These are phyloP conservation scores for Arthroderma uncinatum DNA, from an alignment of 2,329 filamentous ascomycete genomes.

Conservation along the genomic window DNA sequence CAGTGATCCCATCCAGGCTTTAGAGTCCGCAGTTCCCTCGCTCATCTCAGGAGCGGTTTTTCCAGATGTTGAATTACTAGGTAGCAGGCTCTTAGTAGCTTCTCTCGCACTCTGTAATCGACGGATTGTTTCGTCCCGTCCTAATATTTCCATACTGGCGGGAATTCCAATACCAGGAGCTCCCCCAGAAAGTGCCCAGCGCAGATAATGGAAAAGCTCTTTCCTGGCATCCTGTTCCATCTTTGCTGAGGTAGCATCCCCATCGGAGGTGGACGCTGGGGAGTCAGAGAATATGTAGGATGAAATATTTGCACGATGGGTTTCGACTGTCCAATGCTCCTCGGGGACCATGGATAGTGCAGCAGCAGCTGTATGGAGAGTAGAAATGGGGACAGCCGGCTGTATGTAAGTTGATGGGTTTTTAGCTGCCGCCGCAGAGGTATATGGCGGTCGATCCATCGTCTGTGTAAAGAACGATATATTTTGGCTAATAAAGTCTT, in stretches of 20 bases:
- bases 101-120: constrained; percentile 34
- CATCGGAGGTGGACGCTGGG: constrained; percentile 4
- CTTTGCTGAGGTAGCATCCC: constrained; percentile 19
- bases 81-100: constrained; percentile 21
- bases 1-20: constrained; percentile 14
- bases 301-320: constrained; percentile 31
- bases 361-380: constrained; percentile 36
- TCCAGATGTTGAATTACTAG: constrained; percentile 15
- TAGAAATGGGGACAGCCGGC: constrained; percentile 22
- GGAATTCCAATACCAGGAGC: constrained; percentile 44
- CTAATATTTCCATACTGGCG: constrained; percentile 45
- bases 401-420: constrained; percentile 12
- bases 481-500: constrained; percentile 13
- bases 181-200: constrained; percentile 46
- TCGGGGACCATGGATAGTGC: constrained; percentile 34
- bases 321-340: constrained; percentile 31
- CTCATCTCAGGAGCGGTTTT: not conserved
- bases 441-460: constrained; percentile 21
- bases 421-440: constrained; percentile 10
- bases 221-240: constrained; percentile 26
- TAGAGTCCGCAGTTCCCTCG: not conserved
- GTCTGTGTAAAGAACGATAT: constrained; percentile 35
- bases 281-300: constrained; percentile 18
- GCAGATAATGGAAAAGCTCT: constrained; percentile 44
- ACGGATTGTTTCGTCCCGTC: constrained; percentile 40